Evolutionary conservation across 2,329 filamentous ascomycete genomes (phyloP), one percentile per base, ranked within the genome.

Genomic region (Nakataea oryzae): DNA sequence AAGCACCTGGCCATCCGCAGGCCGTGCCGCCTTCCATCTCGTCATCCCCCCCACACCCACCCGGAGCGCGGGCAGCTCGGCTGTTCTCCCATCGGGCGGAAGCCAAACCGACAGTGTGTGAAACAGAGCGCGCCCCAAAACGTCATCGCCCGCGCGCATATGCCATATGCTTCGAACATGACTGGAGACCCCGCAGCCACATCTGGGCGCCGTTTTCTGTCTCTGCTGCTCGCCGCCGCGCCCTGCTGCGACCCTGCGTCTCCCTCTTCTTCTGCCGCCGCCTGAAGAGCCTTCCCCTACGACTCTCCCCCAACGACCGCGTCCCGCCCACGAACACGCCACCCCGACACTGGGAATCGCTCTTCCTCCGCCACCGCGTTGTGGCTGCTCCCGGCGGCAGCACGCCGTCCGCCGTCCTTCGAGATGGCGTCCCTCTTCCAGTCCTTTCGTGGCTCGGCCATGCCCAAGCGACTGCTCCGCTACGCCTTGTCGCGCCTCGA

Each of bases 391-490:
- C 41, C 41, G 41, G 41, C 41, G 41, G 41, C 41, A 50, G 41
- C 21, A n/a, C 41, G 41, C 41, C 11, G 41, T 50, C 41, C 41
- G 41, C 21, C 41, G 1, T 11, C 21, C 17, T 24, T 50, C 72
- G 73, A 64, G 74, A 92, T 93, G 89, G 86, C 87, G 61, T 86
- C 83, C 72, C 86, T 90, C 72, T 83, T 95, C 70, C 87, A 80
- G 74, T 81, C 80, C 63, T 85, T 86, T 69, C 76, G 79, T 69
- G 80, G 76, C 73, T 85, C 91, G 66, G 90, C 85, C 68, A 91
- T 96, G 80, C 90, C 93, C 77, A 96, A 95, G 82, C 87, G 89
- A 74, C 82, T 97, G 69, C 83, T 97, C 66, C 88, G 91, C 67
- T 96, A 95, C 78, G 91, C 88, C 59, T 79, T 99, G 55, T 88